phyloP scores from a whole-genome alignment of 73 alveolate species.

The Paramecium primaurelia region DNA sequence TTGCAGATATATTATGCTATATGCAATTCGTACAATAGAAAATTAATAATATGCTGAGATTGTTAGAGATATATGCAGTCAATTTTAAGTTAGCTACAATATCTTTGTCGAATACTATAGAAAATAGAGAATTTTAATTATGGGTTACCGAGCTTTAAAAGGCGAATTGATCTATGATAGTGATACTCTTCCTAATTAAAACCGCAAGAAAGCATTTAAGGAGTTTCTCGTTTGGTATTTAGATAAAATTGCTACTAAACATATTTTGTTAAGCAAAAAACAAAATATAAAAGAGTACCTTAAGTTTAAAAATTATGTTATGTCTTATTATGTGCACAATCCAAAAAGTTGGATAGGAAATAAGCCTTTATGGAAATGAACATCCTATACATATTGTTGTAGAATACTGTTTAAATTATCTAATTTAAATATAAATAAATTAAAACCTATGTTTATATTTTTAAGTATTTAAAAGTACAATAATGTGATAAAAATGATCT shows the following conservation, averaged over 20 bases:
- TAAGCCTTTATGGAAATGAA: neutral
- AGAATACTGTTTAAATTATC: no score
- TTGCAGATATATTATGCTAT: constrained; percentile 12
- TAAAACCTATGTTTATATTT: no score
- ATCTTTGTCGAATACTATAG: neutral
- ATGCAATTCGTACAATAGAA: neutral
- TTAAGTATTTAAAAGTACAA: no score
- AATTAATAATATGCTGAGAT: neutral
- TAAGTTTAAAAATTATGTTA: neutral
- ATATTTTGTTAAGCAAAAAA: constrained; percentile 1
- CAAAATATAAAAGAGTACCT: neutral
- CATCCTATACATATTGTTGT: no score
- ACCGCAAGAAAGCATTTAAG: constrained; percentile 22
- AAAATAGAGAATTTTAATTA: neutral
- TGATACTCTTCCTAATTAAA: neutral
- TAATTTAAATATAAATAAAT: no score
- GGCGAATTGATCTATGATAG: neutral
- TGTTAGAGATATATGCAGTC: neutral
- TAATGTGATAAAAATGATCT: no score
- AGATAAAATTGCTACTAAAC: neutral
- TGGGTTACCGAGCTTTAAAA: neutral
- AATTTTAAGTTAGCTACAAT: neutral
- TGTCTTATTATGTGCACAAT: neutral
- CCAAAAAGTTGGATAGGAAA: constrained; percentile 17
- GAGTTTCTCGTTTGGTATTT: neutral